phyloP scores from a whole-genome alignment of 768 basidiomycete species.

The Pleurotus citrinopileatus region DNA sequence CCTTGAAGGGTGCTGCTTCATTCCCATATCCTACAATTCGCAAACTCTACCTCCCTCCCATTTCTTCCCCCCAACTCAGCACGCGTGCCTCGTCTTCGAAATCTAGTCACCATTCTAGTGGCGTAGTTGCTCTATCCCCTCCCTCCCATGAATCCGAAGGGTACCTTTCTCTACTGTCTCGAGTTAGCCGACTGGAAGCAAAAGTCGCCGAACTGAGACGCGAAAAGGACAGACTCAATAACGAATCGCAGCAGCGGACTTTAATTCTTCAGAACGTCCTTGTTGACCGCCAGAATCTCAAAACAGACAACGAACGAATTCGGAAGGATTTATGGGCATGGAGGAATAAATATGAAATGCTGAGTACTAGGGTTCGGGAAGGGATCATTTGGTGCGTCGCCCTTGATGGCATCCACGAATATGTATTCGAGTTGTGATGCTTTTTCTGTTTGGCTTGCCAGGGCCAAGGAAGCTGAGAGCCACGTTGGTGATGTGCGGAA shows the following conservation, averaged over 20 bases:
- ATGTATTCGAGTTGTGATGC: neutral
- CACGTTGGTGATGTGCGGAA: constrained; percentile 1
- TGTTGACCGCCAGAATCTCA: constrained; percentile 1
- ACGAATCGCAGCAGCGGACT: neutral
- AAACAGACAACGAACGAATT: constrained; percentile 1
- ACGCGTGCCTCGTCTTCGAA: neutral
- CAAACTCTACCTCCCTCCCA: constrained; percentile 2
- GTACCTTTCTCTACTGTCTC: constrained; percentile 2
- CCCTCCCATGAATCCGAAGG: constrained; percentile 7
- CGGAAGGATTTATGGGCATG: constrained; percentile 5
- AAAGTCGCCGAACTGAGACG: constrained; percentile 5
- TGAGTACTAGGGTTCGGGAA: constrained; percentile 4
- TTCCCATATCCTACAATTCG: constrained; percentile 6
- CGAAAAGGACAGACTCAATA: neutral
- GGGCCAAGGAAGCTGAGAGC: constrained; percentile 7
- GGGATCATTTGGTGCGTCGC: constrained; percentile 4
- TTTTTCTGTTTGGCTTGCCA: neutral
- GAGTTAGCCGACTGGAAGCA: neutral
- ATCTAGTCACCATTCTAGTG: neutral
- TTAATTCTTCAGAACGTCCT: neutral
- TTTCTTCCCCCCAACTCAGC: neutral
- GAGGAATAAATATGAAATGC: constrained; percentile 9
- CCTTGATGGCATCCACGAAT: no score
- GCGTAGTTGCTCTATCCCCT: neutral
- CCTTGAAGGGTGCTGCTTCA: neutral